phyloP scores from a whole-genome alignment of 805 yeast species.

The Pichia nanzhaoensis region DNA sequence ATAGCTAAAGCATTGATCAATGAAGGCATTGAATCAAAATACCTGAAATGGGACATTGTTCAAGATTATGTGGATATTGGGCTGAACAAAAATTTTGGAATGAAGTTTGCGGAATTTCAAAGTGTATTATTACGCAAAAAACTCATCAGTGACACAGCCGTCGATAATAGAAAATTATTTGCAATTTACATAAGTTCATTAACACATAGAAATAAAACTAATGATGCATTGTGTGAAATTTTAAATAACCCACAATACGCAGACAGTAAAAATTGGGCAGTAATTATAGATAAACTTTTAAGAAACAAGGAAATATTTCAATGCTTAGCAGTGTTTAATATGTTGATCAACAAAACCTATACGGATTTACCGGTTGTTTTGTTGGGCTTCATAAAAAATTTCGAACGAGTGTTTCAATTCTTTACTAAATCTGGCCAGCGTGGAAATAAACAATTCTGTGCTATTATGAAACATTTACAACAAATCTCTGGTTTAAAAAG shows the following conservation, averaged over 20 bases:
- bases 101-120: neutral
- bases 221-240: neutral
- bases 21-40: constrained; percentile 3
- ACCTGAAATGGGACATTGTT: constrained; percentile 1
- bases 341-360: neutral
- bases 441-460: neutral
- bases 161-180: neutral
- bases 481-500: neutral
- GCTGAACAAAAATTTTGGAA: neutral
- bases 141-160: neutral
- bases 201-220: neutral
- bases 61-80: constrained; percentile 3
- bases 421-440: neutral
- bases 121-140: neutral
- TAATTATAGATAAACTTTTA: neutral
- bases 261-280: neutral
- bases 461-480: neutral
- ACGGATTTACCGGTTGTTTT: neutral
- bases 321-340: constrained; percentile 3
- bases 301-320: neutral
- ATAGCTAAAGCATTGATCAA: constrained; percentile 1
- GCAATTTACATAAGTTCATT: neutral
- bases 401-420: neutral
- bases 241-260: neutral
- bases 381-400: neutral